Evolutionary conservation across 805 yeast species (phyloP), one percentile per base, ranked within the genome.

Genomic region (baker's yeast (Saccharomyces cerevisiae)): DNA sequence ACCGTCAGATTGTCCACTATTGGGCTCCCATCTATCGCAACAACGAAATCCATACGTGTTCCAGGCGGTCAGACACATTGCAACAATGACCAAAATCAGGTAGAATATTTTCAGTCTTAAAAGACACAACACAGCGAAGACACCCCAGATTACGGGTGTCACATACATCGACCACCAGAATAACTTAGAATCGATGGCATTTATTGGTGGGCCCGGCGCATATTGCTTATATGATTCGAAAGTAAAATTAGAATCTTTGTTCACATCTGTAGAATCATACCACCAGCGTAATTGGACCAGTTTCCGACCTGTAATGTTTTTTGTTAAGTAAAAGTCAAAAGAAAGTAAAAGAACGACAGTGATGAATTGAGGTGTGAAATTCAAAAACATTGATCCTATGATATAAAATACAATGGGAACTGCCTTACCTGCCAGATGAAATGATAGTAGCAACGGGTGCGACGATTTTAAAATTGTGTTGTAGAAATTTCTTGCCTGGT

Each of bases 211-310:
- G 49, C 75, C 76, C 2, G 78, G 71, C 48, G 73, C 72, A 62
- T 72, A 66, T 52, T 70, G 69, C 50, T 70, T 70, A 51, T 64
- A 62, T 2, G 72, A 66, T 57, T 70, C 73, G 50, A 67, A 68
- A 22, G 61, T 65, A 50, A 70, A 67, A 6, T 67, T 64, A 6
- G 62, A 56, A 5, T 61, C 57, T 11, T 61, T 57, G 11, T 55
- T 52, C 11, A 36, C 43, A 9, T 63, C 61, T 2, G 67, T 58
- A 0, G 90, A 77, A 67, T 92, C 97, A 67, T 92, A 94, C 97
- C 98, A 92, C 99, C 99, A 92, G 59, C 95, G 78, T 59, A 94
- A 76, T 0, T 97, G 98, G 4, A 94, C 97, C 53, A 92, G 71
- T 54, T 89, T 78, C 55, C 98, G 75, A 1, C 99, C 99, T 22